Evolutionary conservation across 108 stramenopile species (phyloP), one percentile per base, ranked within the genome.

Genomic region (Nitzschia sp.): DNA sequence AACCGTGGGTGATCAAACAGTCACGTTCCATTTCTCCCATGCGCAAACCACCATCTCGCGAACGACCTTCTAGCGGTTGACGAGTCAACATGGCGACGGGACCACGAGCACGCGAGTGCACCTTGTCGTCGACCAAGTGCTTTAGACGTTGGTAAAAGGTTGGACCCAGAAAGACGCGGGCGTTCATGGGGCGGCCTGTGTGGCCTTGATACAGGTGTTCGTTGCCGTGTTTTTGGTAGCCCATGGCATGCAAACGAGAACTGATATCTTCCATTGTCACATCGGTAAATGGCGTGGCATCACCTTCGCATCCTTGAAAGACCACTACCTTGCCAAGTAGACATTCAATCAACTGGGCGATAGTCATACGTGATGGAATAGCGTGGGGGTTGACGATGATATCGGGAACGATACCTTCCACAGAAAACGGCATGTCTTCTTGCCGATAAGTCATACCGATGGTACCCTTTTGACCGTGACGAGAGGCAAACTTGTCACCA

Each of bases 11-110:
- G 68, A 99, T 97, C 54, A 99, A 83, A 73, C 98, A 99, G 85
- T 99, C 99, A 72, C 99, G 99, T 82, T 99, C 99, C 99, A 99
- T 99, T 81, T 99, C 99, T 60, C 99, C 99, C 96, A 99, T 97
- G 30, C 99, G 97, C 68, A 98, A 78, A 51, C 99, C 99, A 59
- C 99, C 99, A 76, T 97, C 98, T 48, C 97, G 84, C 19, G 94
- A 93, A 66, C 99, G 92, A 66, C 99, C 99, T 69, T 99, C 98
- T 71, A 99, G 68, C 51, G 99, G 99, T 83, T 99, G 99, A 48
- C 98, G 85, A 3, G 99, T 99, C 8, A 99, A 83, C 93, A 98
- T 97, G 23, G 97, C 93, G 28, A 97, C 95, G 2, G 98, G 98
- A 38, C 99, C 99, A 49, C 98, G 91, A 26, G 97, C 94, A 27